Conservation (phyloP, 331 rosid species). For the Telfairia occidentalis region DNA sequence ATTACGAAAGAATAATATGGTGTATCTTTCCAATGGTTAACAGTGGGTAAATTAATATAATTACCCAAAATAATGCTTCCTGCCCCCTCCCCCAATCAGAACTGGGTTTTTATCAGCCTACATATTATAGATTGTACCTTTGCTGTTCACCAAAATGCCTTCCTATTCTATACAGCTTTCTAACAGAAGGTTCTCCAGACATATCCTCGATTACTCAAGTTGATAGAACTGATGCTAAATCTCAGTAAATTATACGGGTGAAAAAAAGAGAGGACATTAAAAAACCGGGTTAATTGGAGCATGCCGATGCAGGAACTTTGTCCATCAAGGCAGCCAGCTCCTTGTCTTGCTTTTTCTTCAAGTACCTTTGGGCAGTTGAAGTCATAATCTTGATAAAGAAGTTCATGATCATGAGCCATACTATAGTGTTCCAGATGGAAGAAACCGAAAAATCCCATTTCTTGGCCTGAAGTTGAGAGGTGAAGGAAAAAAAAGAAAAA, state of each 20-base stretch:
- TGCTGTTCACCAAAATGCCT: constrained; percentile 17
- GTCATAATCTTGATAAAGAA: constrained; percentile 77
- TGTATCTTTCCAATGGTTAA: constrained; percentile 28
- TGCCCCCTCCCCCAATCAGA: constrained; percentile 18
- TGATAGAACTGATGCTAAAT: not conserved
- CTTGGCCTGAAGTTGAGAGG: constrained; percentile 34
- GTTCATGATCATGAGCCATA: constrained; percentile 95
- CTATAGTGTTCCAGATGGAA: constrained; percentile 72
- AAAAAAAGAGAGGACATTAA: not conserved
- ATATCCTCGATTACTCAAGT: constrained; percentile 10
- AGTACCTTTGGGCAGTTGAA: constrained; percentile 66
- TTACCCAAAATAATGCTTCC: constrained; percentile 39
- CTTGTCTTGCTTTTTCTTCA: constrained; percentile 60
- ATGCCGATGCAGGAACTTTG: constrained; percentile 12
- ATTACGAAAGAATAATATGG: constrained; percentile 44
- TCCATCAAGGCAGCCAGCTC: constrained; percentile 33
- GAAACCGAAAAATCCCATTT: constrained; percentile 83
- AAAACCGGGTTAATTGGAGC: not conserved
- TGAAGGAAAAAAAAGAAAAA: not conserved
- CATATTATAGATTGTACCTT: constrained; percentile 21
- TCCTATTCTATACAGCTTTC: constrained; percentile 38
- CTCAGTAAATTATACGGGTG: not conserved
- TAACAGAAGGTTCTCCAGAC: constrained; percentile 12
- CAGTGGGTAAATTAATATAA: constrained; percentile 21
- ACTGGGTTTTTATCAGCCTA: constrained; percentile 13